Percentiles rank a stretch among this genome's conserved stretches.
Evolutionary conservation across 441 rosid species (phyloP).

Genomic region (Geranium incanum): DNA sequence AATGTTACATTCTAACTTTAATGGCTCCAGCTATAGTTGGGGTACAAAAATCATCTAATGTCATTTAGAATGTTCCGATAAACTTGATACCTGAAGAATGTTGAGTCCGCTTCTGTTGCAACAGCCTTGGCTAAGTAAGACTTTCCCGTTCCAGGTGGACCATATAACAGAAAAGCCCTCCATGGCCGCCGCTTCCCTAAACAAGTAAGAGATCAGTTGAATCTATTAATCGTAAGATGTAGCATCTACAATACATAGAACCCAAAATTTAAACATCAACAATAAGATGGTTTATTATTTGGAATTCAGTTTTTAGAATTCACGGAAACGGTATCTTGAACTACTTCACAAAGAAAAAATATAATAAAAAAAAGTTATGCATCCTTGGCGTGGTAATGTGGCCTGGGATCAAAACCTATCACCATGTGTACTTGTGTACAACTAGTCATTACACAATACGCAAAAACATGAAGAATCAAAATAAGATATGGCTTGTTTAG

Average conservation of each 20-base stretch:
- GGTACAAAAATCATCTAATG: background rate
- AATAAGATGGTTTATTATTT: background rate
- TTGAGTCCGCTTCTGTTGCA: slow-evolving; percentile 3
- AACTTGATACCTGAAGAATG: background rate
- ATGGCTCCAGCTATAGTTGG: background rate
- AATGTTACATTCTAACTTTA: background rate
- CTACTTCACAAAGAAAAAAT: background rate
- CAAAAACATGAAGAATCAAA: background rate
- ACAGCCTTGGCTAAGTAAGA: slow-evolving; percentile 6
- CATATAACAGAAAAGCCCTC: background rate
- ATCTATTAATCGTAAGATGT: background rate
- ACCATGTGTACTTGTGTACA: background rate
- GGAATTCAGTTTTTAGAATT: background rate
- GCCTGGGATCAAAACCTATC: background rate
- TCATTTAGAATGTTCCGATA: background rate
- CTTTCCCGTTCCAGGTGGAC: slow-evolving; percentile 5
- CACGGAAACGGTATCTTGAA: background rate
- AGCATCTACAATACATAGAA: background rate
- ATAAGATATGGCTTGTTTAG: too few species aligned
- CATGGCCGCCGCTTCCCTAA: background rate
- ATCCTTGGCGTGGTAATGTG: too few species aligned
- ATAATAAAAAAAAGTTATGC: too few species aligned
- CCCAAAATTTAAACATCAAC: background rate
- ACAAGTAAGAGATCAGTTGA: background rate
- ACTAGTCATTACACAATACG: background rate